Conservation (phyloP, 331 rosid species). For the Saraca asoca region DNA sequence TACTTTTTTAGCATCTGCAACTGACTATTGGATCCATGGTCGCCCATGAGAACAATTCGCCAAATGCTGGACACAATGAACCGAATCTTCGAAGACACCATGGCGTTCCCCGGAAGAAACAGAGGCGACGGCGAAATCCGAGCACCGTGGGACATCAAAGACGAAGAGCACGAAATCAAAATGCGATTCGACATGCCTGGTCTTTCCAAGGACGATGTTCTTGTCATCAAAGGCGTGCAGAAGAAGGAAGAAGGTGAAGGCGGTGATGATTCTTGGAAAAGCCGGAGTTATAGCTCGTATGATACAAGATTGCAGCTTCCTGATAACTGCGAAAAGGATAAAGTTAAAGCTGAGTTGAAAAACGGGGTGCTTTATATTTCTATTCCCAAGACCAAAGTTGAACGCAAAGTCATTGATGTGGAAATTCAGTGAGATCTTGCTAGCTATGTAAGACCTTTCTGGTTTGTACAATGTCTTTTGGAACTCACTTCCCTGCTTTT, state of each 20-base stretch:
- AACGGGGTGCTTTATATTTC: slow-evolving; percentile 79
- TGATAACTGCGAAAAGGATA: slow-evolving; percentile 61
- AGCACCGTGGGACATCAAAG: slow-evolving; percentile 74
- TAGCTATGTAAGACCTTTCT: no score
- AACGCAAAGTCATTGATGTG: slow-evolving; percentile 73
- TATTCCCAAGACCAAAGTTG: slow-evolving; percentile 67
- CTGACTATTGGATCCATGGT: slow-evolving; percentile 69
- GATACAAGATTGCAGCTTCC: slow-evolving; percentile 71
- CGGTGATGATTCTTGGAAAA: slow-evolving; percentile 48
- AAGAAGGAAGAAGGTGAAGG: slow-evolving; percentile 49
- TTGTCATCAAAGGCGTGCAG: slow-evolving; percentile 56
- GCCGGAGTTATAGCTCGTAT: slow-evolving; percentile 51
- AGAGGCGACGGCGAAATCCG: slow-evolving; percentile 50
- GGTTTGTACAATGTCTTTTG: neutral
- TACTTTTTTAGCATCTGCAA: no score
- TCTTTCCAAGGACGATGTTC: slow-evolving; percentile 67
- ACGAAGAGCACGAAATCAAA: slow-evolving; percentile 63
- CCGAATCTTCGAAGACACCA: slow-evolving; percentile 58
- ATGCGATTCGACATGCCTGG: slow-evolving; percentile 92
- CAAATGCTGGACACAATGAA: slow-evolving; percentile 79
- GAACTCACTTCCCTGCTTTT: neutral
- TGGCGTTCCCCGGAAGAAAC: slow-evolving; percentile 50
- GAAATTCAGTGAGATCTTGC: slow-evolving; percentile 49
- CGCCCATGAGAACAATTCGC: slow-evolving; percentile 78
- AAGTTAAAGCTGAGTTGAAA: slow-evolving; percentile 73